A percentile compares a stretch with the other conserved stretches of the same genome.
Evolutionary conservation across 345 rosid genomes (phyloP).

Genomic region (Xanthoceras sorbifolium): DNA sequence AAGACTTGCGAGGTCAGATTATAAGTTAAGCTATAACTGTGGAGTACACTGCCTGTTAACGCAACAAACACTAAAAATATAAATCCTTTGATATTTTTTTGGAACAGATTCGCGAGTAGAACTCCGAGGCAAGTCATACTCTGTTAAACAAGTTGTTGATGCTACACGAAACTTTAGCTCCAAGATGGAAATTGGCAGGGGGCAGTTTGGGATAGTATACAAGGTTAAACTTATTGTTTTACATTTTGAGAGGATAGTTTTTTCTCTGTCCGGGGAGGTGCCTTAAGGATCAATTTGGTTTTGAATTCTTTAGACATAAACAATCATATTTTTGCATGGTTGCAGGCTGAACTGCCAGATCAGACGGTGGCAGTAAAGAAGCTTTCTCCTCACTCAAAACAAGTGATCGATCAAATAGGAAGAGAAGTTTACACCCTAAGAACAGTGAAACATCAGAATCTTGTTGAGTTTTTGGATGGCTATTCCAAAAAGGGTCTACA

Average conservation of each 20-base stretch:
- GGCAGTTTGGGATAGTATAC: slow-evolving; percentile 17
- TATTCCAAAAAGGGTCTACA: not conserved
- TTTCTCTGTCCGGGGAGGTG: not conserved
- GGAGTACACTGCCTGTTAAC: not conserved
- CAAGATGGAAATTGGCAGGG: slow-evolving; percentile 8
- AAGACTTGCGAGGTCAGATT: slow-evolving; percentile 10
- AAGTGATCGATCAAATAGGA: slow-evolving; percentile 6
- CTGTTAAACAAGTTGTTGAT: slow-evolving; percentile 16
- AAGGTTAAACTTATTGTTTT: slow-evolving; percentile 5
- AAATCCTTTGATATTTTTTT: not conserved
- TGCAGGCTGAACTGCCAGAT: slow-evolving; percentile 1
- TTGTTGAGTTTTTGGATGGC: slow-evolving; percentile 13
- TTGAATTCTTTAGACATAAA: not conserved
- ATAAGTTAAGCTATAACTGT: not conserved
- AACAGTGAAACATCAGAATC: not conserved
- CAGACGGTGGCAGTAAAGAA: slow-evolving; percentile 8
- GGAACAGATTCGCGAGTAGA: slow-evolving; percentile 16
- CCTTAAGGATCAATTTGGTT: not conserved
- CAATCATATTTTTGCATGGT: not conserved
- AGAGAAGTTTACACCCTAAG: not conserved
- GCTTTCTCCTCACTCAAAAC: slow-evolving; percentile 2
- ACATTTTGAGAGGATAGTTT: not conserved
- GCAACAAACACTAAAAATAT: not conserved
- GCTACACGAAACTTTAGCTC: slow-evolving; percentile 29
- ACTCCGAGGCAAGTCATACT: not conserved